Conservation (phyloP, 2,329 filamentous ascomycete species). For the Aspergillus spinulosporus region DNA sequence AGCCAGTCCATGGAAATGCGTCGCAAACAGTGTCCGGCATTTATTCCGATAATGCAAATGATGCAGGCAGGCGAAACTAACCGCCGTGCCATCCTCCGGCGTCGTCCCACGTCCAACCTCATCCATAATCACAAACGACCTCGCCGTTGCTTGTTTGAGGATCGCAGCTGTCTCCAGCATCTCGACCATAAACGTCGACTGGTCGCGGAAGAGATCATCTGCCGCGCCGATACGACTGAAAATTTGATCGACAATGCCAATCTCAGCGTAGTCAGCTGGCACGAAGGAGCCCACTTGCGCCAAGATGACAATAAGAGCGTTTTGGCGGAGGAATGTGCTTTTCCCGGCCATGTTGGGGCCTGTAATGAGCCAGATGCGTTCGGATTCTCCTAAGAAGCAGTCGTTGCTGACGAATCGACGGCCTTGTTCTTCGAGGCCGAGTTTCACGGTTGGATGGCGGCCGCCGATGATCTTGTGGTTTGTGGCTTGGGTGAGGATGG, state of each 20-base stretch:
- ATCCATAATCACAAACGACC: conserved; percentile 96
- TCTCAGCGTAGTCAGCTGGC: conserved; percentile 78
- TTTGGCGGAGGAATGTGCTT: conserved; percentile 92
- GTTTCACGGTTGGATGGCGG: conserved; percentile 88
- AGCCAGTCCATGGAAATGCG: conserved; percentile 84
- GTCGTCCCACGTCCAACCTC: conserved; percentile 95
- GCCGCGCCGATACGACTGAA: conserved; percentile 92
- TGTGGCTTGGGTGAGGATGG: conserved; percentile 65
- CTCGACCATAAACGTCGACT: conserved; percentile 99
- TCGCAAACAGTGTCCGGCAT: conserved; percentile 85
- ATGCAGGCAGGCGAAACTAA: conserved; percentile 84
- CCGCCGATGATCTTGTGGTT: conserved; percentile 79
- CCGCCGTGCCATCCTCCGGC: conserved; percentile 84
- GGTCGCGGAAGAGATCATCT: conserved; percentile 90
- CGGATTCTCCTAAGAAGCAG: conserved; percentile 76
- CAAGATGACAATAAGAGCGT: conserved; percentile 88
- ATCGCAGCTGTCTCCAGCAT: conserved; percentile 97
- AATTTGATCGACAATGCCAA: conserved; percentile 93
- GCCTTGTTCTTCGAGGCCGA: conserved; percentile 75
- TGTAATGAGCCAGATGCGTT: conserved; percentile 67
- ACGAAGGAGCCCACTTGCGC: conserved; percentile 93
- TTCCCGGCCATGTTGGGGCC: conserved; percentile 99
- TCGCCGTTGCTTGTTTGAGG: conserved; percentile 75
- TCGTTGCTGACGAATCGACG: conserved; percentile 83
- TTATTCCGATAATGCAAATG: conserved; percentile 77